Evolutionary conservation across 805 yeast genomes (phyloP), one percentile per base, ranked within the genome.

Genomic region (Sugiyamaella qingdaonensis): DNA sequence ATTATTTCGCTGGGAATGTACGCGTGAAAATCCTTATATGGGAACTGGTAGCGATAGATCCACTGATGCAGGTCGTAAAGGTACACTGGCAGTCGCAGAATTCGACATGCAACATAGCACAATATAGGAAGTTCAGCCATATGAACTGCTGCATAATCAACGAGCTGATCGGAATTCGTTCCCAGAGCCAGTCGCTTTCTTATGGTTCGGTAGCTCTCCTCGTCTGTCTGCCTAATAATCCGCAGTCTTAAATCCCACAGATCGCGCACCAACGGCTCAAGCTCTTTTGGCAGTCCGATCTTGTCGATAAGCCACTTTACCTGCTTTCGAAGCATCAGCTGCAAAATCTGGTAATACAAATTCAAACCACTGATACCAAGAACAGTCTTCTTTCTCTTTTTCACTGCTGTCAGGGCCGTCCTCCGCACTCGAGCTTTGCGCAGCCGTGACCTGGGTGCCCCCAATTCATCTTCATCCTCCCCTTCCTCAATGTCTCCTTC

Each of bases 401-500:
- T 32, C 14, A 13, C 47, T n/a, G 35, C 43, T 21, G 37, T 29
- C 36, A 49, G 31, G 32, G 48, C 42, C 2, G 69, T 65, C 4
- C 41, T 16, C 7, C 31, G 11, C 7, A 32, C 10, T 32, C n/a
- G n/a, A 5, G 9, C 13, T 33, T 14, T n/a, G 4, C 31, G 14
- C 2, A 46, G 14, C 14, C 49, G 4, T 10, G 32, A 33, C 24
- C 47, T 35, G 34, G 32, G 33, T 19, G 34, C 35, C 4, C 31
- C 71, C 31, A 68, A 67, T 34, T 79, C 85, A 55, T 84, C 92
- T n/a, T 85, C 90, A 46, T 88, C 96, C 62, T 88, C 92, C 57
- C 86, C 87, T 57, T 82, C 75, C 65, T 88, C 95, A 27, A 86
- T 64, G 57, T 84, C 86, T 34, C 91, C 90, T 58, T 84, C 92